Conservation (phyloP, 306 rosid genomes). For the Fagus sylvatica region DNA sequence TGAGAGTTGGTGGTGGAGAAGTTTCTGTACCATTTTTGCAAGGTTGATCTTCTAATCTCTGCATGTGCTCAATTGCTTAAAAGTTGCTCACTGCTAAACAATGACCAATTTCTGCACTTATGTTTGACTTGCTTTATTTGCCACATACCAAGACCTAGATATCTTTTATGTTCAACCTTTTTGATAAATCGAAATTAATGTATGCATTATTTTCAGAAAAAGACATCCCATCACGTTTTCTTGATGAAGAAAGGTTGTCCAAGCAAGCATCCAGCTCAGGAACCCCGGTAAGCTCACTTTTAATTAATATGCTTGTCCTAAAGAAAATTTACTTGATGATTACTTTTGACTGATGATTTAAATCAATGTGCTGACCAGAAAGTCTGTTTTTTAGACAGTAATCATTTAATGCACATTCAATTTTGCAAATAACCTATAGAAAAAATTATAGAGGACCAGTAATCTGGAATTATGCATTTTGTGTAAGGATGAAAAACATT, state of each 20-base stretch:
- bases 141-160: constrained; percentile 2
- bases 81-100: not conserved
- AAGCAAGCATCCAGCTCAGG: constrained; percentile 77
- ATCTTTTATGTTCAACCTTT: constrained; percentile 20
- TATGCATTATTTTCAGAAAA: constrained; percentile 56
- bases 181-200: not conserved
- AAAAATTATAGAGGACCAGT: not conserved
- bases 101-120: not conserved
- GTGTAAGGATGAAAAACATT: not conserved
- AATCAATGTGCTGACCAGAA: not conserved
- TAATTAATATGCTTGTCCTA: not conserved
- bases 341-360: not conserved
- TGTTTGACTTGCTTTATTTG: constrained; percentile 19
- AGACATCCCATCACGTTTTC: constrained; percentile 73
- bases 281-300: constrained; percentile 49
- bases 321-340: not conserved
- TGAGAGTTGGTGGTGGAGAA: constrained; percentile 97
- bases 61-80: not conserved
- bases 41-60: constrained; percentile 48
- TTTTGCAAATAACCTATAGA: not conserved
- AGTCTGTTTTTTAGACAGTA: not conserved
- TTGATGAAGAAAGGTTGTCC: constrained; percentile 61
- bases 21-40: constrained; percentile 92
- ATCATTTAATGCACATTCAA: not conserved
- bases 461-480: not conserved